Percentiles rank a stretch among this genome's conserved stretches.
These are phyloP conservation scores for Yamadazyma scolyti DNA, from an alignment of 805 yeast genomes.

Conservation along the genomic window DNA sequence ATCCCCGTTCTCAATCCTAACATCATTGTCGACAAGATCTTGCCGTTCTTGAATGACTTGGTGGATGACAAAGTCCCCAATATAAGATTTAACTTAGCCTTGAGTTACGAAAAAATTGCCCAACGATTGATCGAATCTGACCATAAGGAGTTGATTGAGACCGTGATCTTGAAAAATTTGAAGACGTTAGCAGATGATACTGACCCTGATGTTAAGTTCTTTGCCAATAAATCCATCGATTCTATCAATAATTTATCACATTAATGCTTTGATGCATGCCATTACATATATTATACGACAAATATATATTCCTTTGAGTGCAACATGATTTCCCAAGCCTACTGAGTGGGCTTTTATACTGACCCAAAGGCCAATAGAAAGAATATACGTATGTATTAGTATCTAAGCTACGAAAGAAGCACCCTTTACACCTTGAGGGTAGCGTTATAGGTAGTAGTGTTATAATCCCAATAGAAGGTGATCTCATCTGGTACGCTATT, in stretches of 20 bases:
- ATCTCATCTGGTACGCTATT: conserved; percentile 18
- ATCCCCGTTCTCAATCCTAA: conserved; percentile 62
- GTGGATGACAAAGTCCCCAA: conserved; percentile 86
- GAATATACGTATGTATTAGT: too few relatives aligned
- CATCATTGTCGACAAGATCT: conserved; percentile 58
- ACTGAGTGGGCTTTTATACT: too few relatives aligned
- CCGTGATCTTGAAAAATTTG: conserved; percentile 60
- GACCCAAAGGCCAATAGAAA: too few relatives aligned
- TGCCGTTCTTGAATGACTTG: conserved; percentile 76
- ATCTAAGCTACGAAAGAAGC: too few relatives aligned
- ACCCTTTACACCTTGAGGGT: too few relatives aligned
- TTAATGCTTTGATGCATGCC: too few relatives aligned
- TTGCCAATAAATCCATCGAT: conserved; percentile 59
- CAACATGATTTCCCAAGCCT: too few relatives aligned
- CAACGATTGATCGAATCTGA: conserved; percentile 40
- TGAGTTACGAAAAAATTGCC: conserved; percentile 63
- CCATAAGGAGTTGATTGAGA: conserved; percentile 23
- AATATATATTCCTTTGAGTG: too few relatives aligned
- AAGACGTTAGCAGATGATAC: conserved; percentile 63
- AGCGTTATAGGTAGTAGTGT: conserved; percentile 3
- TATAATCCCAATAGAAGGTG: conserved; percentile 41
- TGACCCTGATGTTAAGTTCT: conserved; percentile 88
- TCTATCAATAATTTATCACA: conserved; percentile 1
- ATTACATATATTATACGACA: too few relatives aligned
- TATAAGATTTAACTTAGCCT: conserved; percentile 92